Evolutionary conservation across 129 eudicot genomes (phyloP).

Genomic region (Helianthus tuberosus): DNA sequence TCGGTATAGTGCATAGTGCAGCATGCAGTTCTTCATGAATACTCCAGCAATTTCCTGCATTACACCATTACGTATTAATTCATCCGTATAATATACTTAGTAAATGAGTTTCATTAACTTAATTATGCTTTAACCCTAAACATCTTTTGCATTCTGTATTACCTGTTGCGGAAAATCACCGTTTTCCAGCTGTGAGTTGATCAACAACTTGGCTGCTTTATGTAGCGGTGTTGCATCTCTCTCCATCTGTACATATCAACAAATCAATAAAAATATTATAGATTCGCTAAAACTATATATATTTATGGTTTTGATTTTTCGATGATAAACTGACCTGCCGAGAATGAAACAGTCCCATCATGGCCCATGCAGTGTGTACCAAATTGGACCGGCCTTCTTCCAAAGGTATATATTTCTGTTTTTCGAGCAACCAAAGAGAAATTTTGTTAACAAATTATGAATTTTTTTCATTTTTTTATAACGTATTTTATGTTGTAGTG

Average conservation of each 20-base stretch:
- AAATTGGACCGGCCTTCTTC: slow-evolving; percentile 68
- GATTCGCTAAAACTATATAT: background rate
- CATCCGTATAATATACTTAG: too few relatives aligned
- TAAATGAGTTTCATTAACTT: background rate
- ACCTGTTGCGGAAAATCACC: slow-evolving; percentile 99
- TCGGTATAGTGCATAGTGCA: slow-evolving; percentile 71
- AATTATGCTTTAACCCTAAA: background rate
- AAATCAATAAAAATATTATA: background rate
- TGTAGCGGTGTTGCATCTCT: slow-evolving; percentile 73
- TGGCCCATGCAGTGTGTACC: slow-evolving; percentile 92
- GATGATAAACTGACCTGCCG: slow-evolving; percentile 56
- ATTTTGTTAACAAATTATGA: background rate
- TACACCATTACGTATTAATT: too few relatives aligned
- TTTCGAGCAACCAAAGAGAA: background rate
- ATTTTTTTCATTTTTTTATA: background rate
- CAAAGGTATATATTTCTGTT: slow-evolving; percentile 68
- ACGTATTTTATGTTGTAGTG: slow-evolving; percentile 3
- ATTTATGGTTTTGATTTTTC: background rate
- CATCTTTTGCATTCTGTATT: slow-evolving; percentile 18
- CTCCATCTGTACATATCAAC: slow-evolving; percentile 39
- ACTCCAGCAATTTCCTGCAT: slow-evolving; percentile 79
- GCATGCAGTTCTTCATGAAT: slow-evolving; percentile 84
- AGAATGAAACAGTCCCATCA: slow-evolving; percentile 79
- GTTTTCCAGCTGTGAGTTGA: slow-evolving; percentile 77
- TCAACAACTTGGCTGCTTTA: slow-evolving; percentile 71